phyloP scores from a whole-genome alignment of 2,329 filamentous ascomycete species.

The Chaetomiaceae sp. region DNA sequence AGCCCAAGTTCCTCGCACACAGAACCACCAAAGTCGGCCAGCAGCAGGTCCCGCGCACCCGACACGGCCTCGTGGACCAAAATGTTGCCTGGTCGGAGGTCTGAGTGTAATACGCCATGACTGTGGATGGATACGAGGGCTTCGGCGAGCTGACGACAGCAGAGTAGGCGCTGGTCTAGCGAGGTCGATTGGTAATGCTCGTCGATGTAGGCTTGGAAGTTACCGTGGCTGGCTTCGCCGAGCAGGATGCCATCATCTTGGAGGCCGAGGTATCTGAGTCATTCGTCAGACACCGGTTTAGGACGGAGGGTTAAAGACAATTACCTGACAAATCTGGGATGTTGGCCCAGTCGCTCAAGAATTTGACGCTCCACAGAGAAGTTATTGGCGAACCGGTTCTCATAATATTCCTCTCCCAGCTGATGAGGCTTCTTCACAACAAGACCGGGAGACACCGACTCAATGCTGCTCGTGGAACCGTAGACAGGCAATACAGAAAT shows the following conservation, averaged over 20 bases:
- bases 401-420: too few species aligned
- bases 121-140: background rate
- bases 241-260: background rate
- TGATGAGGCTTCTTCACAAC: background rate
- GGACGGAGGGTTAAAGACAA: too few species aligned
- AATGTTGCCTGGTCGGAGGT: background rate
- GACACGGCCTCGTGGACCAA: background rate
- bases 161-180: background rate
- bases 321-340: background rate
- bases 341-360: background rate
- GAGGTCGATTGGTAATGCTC: background rate
- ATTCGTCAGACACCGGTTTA: too few species aligned
- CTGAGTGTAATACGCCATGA: background rate
- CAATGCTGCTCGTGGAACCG: background rate
- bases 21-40: background rate
- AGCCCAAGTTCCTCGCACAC: conserved; percentile 1
- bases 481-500: too few species aligned
- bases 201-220: background rate
- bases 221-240: conserved; percentile 1
- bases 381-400: too few species aligned
- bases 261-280: background rate
- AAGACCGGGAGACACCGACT: background rate
- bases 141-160: conserved; percentile 1
- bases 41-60: background rate
- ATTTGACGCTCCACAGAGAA: background rate